These are phyloP conservation scores for Isatis tinctoria DNA, from an alignment of 345 rosid genomes.

Conservation along the genomic window DNA sequence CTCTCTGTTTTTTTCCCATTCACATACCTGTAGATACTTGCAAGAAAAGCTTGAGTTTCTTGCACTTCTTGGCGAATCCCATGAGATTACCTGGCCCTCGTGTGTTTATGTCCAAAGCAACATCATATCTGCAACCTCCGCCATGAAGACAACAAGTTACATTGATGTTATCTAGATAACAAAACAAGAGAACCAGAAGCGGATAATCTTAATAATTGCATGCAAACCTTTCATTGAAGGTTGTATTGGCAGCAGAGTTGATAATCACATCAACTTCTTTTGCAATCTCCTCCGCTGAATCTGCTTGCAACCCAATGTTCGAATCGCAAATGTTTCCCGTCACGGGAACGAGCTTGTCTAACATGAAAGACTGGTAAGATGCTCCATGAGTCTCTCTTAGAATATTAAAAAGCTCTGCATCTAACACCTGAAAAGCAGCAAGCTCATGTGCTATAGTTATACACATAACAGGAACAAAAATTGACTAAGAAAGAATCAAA, in stretches of 20 bases:
- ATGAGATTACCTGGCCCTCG: conserved; percentile 63
- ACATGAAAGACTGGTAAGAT: conserved; percentile 71
- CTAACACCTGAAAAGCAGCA: conserved; percentile 48
- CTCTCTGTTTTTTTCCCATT: background rate
- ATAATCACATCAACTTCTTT: conserved; percentile 64
- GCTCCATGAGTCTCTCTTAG: conserved; percentile 68
- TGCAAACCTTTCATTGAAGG: conserved; percentile 67
- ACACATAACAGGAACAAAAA: background rate
- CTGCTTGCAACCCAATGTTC: conserved; percentile 67
- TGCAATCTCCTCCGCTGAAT: conserved; percentile 49
- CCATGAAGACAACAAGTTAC: background rate
- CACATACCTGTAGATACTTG: conserved; percentile 73
- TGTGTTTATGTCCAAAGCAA: conserved; percentile 68
- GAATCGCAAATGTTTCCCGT: conserved; percentile 65
- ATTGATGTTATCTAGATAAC: background rate
- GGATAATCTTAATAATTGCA: background rate
- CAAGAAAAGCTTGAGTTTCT: conserved; percentile 61
- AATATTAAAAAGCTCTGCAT: conserved; percentile 75
- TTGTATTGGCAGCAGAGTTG: conserved; percentile 81
- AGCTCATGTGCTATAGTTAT: conserved; percentile 3
- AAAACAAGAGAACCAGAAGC: background rate
- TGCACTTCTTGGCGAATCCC: conserved; percentile 67
- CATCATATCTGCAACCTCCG: conserved; percentile 60
- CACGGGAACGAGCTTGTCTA: conserved; percentile 79
- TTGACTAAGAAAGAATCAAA: background rate